Evolutionary conservation across 345 rosid species (phyloP).

Genomic region (Eucalyptus marginata): DNA sequence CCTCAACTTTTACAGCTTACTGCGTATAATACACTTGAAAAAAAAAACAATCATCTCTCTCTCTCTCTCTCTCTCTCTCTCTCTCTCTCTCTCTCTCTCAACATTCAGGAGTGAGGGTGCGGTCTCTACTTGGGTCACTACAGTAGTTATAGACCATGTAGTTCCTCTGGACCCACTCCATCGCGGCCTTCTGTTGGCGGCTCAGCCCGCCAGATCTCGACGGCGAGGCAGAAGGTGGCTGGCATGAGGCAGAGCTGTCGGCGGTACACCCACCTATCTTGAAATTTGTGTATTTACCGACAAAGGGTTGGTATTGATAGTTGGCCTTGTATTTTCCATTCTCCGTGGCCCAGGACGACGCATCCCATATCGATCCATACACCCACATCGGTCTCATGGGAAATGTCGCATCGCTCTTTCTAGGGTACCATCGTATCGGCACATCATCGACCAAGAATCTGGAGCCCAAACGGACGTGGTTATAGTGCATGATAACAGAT

Average conservation of each 20-base stretch:
- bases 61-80: background rate
- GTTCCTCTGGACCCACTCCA: slow-evolving; percentile 75
- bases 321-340: slow-evolving; percentile 72
- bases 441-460: slow-evolving; percentile 92
- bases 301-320: slow-evolving; percentile 71
- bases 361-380: slow-evolving; percentile 97
- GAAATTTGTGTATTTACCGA: slow-evolving; percentile 52
- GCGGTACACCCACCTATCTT: slow-evolving; percentile 49
- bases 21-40: background rate
- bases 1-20: background rate
- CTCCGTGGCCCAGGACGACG: slow-evolving; percentile 95
- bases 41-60: background rate
- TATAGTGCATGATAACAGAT: background rate
- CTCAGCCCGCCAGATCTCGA: slow-evolving; percentile 23
- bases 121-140: slow-evolving; percentile 68
- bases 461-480: background rate
- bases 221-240: slow-evolving; percentile 35
- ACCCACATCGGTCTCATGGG: slow-evolving; percentile 79
- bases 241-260: slow-evolving; percentile 19
- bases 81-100: background rate
- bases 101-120: slow-evolving; percentile 64
- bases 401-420: slow-evolving; percentile 52
- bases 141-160: slow-evolving; percentile 77
- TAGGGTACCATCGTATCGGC: slow-evolving; percentile 67
- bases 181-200: slow-evolving; percentile 35